These are phyloP conservation scores for Boehmeria nivea DNA, from an alignment of 306 rosid species.

Conservation along the genomic window DNA sequence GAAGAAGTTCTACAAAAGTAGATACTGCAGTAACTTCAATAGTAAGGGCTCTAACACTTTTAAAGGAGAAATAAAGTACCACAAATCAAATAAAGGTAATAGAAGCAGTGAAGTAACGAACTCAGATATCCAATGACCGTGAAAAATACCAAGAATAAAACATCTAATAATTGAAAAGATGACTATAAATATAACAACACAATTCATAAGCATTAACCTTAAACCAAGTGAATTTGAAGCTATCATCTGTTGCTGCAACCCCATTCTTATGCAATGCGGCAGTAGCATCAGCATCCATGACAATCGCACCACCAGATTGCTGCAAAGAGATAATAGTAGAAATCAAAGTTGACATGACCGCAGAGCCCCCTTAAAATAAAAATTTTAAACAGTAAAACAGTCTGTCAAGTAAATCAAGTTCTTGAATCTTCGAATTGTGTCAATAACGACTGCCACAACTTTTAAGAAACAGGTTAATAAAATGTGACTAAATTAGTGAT, in stretches of 20 bases:
- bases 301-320: conserved; percentile 92
- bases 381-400: background rate
- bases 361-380: background rate
- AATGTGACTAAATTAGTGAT: conserved; percentile 9
- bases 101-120: no score
- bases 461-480: background rate
- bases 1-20: no score
- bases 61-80: no score
- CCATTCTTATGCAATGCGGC: conserved; percentile 66
- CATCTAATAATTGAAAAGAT: background rate
- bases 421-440: background rate
- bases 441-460: no score
- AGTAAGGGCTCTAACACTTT: no score
- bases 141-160: background rate
- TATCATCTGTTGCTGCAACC: conserved; percentile 72
- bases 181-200: background rate
- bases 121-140: no score
- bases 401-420: no score
- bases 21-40: no score
- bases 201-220: conserved; percentile 39
- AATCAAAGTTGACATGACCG: background rate
- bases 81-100: no score
- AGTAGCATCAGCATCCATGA: conserved; percentile 92
- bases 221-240: conserved; percentile 71
- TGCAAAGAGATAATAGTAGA: conserved; percentile 33